phyloP scores from a whole-genome alignment of 768 basidiomycete genomes.

The Leucocoprinus birnbaumii region DNA sequence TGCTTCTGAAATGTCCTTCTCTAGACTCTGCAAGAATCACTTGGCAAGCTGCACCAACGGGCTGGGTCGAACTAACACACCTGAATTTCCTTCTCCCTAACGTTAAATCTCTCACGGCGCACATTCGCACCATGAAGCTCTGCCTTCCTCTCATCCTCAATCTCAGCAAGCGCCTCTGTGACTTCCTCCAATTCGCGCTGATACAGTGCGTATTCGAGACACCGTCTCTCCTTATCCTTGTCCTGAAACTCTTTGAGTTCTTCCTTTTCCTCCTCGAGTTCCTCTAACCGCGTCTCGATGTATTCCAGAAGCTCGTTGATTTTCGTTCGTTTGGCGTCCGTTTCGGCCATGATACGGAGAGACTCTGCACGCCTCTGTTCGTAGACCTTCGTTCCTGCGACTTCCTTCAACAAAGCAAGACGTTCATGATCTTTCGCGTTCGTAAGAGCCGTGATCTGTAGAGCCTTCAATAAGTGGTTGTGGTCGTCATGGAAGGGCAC shows the following conservation, averaged over 20 bases:
- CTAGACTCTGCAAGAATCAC: conserved; percentile 52
- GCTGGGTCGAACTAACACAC: conserved; percentile 37
- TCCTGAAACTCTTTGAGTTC: conserved; percentile 96
- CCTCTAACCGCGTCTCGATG: conserved; percentile 85
- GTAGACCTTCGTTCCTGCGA: conserved; percentile 97
- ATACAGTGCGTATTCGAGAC: conserved; percentile 93
- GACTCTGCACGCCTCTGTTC: conserved; percentile 92
- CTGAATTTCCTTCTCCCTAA: conserved; percentile 82
- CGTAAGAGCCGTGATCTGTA: conserved; percentile 89
- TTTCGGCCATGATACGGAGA: conserved; percentile 95
- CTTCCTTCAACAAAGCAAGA: conserved; percentile 92
- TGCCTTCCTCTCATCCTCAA: conserved; percentile 75
- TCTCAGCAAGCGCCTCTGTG: conserved; percentile 77
- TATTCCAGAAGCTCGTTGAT: conserved; percentile 87
- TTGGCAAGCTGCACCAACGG: not conserved
- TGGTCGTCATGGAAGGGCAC: conserved; percentile 22
- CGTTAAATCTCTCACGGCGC: conserved; percentile 77
- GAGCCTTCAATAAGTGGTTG: conserved; percentile 4
- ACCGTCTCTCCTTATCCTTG: conserved; percentile 91
- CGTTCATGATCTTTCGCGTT: conserved; percentile 97
- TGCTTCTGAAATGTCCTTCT: conserved; percentile 65
- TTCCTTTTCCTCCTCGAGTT: conserved; percentile 97
- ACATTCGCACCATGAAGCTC: conserved; percentile 86
- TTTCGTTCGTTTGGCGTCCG: conserved; percentile 88
- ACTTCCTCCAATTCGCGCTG: conserved; percentile 91